These are phyloP conservation scores for Diatrype stigma DNA, from an alignment of 2,329 filamentous ascomycete species.

Conservation along the genomic window DNA sequence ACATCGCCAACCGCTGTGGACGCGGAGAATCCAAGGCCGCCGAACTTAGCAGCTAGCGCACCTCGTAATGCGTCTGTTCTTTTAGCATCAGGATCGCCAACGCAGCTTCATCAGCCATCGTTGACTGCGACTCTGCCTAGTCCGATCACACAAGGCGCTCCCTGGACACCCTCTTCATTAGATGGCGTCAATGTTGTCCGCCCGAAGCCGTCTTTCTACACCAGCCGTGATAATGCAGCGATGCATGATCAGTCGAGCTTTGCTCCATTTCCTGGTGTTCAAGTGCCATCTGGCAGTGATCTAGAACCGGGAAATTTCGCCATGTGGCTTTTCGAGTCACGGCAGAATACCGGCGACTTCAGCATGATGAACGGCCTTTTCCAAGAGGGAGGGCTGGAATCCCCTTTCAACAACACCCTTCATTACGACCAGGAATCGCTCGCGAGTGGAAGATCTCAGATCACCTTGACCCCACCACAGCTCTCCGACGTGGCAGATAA, in stretches of 20 bases:
- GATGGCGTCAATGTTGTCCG: constrained; percentile 34
- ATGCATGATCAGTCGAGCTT: constrained; percentile 30
- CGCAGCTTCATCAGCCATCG: constrained; percentile 23
- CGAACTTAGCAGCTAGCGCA: constrained; percentile 26
- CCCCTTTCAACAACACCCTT: constrained; percentile 47
- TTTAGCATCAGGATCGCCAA: constrained; percentile 36
- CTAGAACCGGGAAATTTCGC: constrained; percentile 43
- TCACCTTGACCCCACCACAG: constrained; percentile 39
- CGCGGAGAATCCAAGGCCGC: constrained; percentile 3
- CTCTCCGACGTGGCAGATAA: constrained; percentile 38
- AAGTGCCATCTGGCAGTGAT: constrained; percentile 29
- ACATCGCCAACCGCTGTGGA: constrained; percentile 13
- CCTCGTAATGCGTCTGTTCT: constrained; percentile 45
- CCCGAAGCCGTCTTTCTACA: constrained; percentile 35
- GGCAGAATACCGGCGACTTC: constrained; percentile 37
- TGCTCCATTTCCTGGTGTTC: constrained; percentile 29
- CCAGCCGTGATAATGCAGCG: constrained; percentile 13
- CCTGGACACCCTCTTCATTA: constrained; percentile 32
- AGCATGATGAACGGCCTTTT: constrained; percentile 42
- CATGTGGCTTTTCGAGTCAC: constrained; percentile 47
- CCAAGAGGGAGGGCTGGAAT: constrained; percentile 46
- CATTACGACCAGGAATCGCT: constrained; percentile 49
- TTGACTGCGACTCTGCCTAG: constrained; percentile 14
- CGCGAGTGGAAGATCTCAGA: constrained; percentile 39
- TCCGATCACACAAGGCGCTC: constrained; percentile 19